Base-by-base conservation (phyloP, 768 basidiomycete genomes). In the Chiua virens region DNA sequence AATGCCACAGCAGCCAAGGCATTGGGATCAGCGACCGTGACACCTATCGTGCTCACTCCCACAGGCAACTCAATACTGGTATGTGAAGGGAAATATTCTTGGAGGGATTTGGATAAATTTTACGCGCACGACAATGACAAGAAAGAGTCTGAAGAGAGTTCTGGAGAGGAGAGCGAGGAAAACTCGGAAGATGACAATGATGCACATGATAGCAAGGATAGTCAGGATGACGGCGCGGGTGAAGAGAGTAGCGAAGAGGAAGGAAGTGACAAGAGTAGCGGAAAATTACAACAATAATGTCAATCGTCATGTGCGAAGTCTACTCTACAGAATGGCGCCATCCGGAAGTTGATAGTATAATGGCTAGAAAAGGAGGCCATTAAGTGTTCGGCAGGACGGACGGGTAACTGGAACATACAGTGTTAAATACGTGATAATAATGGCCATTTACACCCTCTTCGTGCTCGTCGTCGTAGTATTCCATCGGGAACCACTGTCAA, bases 381-480 rank as follows among this genome's bases (percentile, higher is more conserved):
- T 49, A 7, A 38, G 41, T 18, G 38, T 45, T 53, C 30, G 10
- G 38, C 37, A 23, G 20, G 20, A 18, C 27, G 8, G 18, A 42
- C 47, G 43, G n/a, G 30, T 14, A 30, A n/a, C 34, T 9, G 44
- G 15, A 14, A 68, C 83, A 56, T 57, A 87, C 86, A 42, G 85
- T 86, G 34, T 79, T 68, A 62, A 89, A 89, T 14, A 90, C 88
- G 71, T 90, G 87, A 59, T 91, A 90, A 54, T 73, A 82, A 62
- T 90, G 88, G 0, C 86, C 85, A 54, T 84, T 79, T 35, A 81
- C 79, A 1, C 87, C 87, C 17, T 81, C 82, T 21, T 68, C 54
- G 35, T 70, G 58, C 36, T 76, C 71, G 53, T 79, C 71, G 0
- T 80, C 83, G 56, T 83, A 84, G 61, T 87, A 91, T 50, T 77